Conservation (phyloP, 1,139 yeast species). For the Sporopachydermia cereana region DNA sequence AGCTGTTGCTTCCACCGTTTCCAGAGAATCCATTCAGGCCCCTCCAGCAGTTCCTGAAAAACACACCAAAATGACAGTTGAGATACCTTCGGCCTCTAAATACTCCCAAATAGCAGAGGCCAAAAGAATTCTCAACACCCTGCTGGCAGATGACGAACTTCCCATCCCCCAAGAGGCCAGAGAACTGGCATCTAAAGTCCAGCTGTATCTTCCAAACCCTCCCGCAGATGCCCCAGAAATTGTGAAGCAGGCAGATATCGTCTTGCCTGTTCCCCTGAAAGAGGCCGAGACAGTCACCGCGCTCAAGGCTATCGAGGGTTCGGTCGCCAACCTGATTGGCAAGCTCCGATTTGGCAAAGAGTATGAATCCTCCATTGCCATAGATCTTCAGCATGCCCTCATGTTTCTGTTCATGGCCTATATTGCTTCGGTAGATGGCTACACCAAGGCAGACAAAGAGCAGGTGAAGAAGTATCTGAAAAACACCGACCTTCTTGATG, state of each 20-base stretch:
- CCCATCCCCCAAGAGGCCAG: conserved; percentile 18
- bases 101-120: conserved; percentile 16
- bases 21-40: too few species aligned
- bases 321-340: conserved; percentile 20
- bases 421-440: conserved; percentile 22
- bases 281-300: conserved; percentile 24
- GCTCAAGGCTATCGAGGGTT: conserved; percentile 22
- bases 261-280: conserved; percentile 24
- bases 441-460: conserved; percentile 20
- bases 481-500: conserved; percentile 22
- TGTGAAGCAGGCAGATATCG: conserved; percentile 10
- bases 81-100: conserved; percentile 7
- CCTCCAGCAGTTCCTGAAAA: too few species aligned
- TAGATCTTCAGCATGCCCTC: conserved; percentile 23
- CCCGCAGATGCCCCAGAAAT: too few species aligned
- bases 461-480: conserved; percentile 17
- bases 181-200: conserved; percentile 13
- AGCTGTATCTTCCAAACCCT: conserved; percentile 9
- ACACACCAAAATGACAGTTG: conserved; percentile 4
- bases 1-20: too few species aligned
- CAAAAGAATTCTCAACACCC: conserved; percentile 14
- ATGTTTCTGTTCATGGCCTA: conserved; percentile 23
- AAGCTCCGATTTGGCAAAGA: conserved; percentile 18
- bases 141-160: conserved; percentile 15
- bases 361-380: conserved; percentile 10